A percentile compares a stretch with the other conserved stretches of the same genome.
Conservation (phyloP, 345 rosid species). For the Aethionema arabicum region DNA sequence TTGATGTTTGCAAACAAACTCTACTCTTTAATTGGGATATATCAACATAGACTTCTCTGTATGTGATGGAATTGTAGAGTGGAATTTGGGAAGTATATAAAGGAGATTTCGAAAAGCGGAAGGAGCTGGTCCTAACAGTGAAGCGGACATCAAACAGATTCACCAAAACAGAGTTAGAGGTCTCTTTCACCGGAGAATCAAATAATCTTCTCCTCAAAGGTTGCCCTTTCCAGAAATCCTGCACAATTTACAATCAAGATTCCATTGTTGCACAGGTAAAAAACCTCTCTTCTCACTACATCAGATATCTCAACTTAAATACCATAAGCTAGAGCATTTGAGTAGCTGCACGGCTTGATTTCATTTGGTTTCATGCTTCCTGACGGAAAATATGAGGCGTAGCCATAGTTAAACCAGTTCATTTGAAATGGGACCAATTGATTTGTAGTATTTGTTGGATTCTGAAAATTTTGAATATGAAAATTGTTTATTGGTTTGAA, state of each 20-base stretch:
- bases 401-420: background rate
- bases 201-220: conserved; percentile 59
- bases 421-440: background rate
- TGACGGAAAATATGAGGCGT: background rate
- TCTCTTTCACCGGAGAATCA: conserved; percentile 42
- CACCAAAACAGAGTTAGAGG: conserved; percentile 60
- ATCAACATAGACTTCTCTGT: conserved; percentile 5
- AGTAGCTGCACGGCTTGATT: background rate
- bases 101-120: conserved; percentile 44
- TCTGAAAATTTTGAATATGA: background rate
- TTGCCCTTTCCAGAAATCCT: conserved; percentile 70
- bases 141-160: conserved; percentile 51
- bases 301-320: background rate
- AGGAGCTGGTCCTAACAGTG: conserved; percentile 53
- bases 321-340: background rate
- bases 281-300: background rate
- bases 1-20: conserved; percentile 11
- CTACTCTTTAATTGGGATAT: background rate
- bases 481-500: background rate
- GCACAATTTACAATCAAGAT: conserved; percentile 61
- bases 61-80: conserved; percentile 47
- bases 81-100: conserved; percentile 67
- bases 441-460: background rate
- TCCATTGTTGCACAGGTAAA: conserved; percentile 77
- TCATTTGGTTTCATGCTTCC: background rate